phyloP scores from a whole-genome alignment of 345 rosid species.

The Arabis hirsuta region DNA sequence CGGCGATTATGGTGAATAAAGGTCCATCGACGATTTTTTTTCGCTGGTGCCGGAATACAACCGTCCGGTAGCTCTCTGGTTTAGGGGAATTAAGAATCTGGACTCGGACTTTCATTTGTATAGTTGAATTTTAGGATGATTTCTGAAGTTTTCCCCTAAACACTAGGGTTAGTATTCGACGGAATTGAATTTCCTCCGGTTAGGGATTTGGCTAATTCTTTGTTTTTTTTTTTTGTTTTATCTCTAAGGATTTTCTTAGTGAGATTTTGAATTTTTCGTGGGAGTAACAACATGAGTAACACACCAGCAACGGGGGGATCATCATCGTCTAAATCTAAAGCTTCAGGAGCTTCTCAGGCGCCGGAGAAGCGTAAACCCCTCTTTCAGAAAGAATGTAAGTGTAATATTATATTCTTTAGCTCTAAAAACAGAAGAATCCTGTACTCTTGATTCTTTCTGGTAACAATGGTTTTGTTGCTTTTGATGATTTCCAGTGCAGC shows the following conservation, averaged over 20 bases:
- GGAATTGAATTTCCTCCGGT: background rate
- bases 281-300: conserved; percentile 15
- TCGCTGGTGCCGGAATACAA: background rate
- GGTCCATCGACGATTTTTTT: background rate
- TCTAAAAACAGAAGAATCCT: background rate
- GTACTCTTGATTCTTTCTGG: background rate
- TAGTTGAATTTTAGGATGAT: background rate
- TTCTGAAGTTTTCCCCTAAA: background rate
- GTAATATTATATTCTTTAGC: no score
- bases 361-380: conserved; percentile 83
- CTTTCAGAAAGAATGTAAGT: conserved; percentile 85
- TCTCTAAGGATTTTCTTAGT: background rate
- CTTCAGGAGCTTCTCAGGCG: conserved; percentile 65
- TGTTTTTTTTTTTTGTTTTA: background rate
- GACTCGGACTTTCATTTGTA: background rate
- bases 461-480: background rate
- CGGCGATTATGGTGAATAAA: background rate
- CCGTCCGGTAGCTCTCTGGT: background rate
- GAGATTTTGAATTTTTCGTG: background rate
- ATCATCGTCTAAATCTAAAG: conserved; percentile 67
- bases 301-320: conserved; percentile 39
- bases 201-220: background rate
- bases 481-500: conserved; percentile 64
- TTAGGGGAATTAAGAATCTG: background rate
- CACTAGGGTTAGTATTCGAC: conserved; percentile 18